phyloP scores from a whole-genome alignment of 441 rosid species.

The Hura crepitans region DNA sequence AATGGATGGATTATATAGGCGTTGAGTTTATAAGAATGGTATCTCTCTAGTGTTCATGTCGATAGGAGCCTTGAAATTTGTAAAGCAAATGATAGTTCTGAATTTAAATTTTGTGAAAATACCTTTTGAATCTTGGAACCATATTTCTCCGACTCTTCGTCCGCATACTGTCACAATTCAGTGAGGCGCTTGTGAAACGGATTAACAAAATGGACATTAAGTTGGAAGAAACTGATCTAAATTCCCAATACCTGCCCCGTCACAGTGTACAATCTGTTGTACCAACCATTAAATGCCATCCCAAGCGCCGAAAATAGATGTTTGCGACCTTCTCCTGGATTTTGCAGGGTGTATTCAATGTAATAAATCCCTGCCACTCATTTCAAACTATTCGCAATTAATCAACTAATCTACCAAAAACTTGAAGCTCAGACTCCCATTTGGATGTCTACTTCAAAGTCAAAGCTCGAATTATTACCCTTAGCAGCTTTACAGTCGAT shows the following conservation, averaged over 20 bases:
- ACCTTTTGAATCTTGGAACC: conserved; percentile 72
- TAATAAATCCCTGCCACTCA: conserved; percentile 64
- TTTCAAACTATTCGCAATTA: not conserved
- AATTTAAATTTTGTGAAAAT: conserved; percentile 1
- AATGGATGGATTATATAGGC: no score
- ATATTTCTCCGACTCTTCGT: conserved; percentile 56
- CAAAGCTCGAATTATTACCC: conserved; percentile 34
- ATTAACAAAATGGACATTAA: not conserved
- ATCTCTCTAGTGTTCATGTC: no score
- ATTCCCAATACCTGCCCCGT: conserved; percentile 64
- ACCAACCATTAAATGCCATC: conserved; percentile 89
- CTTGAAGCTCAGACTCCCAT: not conserved
- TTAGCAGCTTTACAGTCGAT: conserved; percentile 59
- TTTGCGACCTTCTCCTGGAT: conserved; percentile 70
- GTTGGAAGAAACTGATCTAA: not conserved
- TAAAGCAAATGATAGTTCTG: not conserved
- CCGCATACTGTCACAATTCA: conserved; percentile 45
- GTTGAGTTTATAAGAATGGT: no score
- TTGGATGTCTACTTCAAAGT: not conserved
- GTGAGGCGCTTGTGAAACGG: not conserved
- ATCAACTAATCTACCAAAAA: not conserved
- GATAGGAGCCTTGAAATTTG: no score
- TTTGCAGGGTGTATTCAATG: conserved; percentile 84
- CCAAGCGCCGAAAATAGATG: conserved; percentile 79
- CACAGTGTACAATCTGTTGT: conserved; percentile 80